Conservation (phyloP, 148 eudicot species). For the Vaccinium corymbosum region DNA sequence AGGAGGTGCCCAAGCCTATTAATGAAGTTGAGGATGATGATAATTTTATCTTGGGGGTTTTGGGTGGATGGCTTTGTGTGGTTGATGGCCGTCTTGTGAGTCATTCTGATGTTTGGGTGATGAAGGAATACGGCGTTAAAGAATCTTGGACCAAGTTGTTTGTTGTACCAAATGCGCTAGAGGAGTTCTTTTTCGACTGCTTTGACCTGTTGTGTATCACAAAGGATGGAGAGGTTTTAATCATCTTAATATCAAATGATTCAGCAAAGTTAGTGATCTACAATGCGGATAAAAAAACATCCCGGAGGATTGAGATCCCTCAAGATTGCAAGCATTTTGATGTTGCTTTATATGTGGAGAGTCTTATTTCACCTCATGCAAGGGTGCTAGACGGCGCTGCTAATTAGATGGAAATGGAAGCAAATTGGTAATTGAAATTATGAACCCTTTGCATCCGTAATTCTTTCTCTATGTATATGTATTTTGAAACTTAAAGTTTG, state of each 20-base stretch:
- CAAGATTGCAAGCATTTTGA: background rate
- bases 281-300: too few relatives aligned
- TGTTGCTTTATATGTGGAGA: background rate
- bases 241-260: background rate
- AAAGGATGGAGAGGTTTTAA: background rate
- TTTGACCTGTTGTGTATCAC: background rate
- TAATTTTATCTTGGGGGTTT: background rate
- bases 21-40: background rate
- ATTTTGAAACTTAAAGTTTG: background rate
- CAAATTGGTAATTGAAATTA: too few relatives aligned
- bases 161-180: background rate
- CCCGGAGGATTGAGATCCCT: background rate
- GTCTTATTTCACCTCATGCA: background rate
- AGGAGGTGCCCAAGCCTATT: background rate
- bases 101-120: slow-evolving; percentile 10
- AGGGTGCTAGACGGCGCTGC: background rate
- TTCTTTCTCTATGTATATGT: background rate
- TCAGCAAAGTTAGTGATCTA: background rate
- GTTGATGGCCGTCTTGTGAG: background rate
- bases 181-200: background rate
- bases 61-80: slow-evolving; percentile 9
- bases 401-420: background rate
- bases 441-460: too few relatives aligned
- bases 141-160: slow-evolving; percentile 11
- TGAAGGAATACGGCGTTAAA: slow-evolving; percentile 6